Base-by-base conservation (phyloP, 2,329 filamentous ascomycete species). In the Cladosporium colombiae region DNA sequence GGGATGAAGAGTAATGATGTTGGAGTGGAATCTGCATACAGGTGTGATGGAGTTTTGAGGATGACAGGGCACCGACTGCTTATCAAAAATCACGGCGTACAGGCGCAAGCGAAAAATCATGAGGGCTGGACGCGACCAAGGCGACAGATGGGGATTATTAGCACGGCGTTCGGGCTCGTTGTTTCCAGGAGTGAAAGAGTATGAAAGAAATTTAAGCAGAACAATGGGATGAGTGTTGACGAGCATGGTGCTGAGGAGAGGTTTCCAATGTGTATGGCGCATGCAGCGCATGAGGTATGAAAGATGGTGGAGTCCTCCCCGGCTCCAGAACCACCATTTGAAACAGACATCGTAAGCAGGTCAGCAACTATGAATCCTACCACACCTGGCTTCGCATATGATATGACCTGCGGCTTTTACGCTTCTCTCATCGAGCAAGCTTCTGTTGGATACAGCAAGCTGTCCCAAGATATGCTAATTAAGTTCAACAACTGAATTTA, bases 1-100 rank as follows among this genome's bases (percentile, higher is more conserved):
- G 74, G 65, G 74, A 76, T 56, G 75, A 77, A 50, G 70, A 65
- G 65, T 37, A 52, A 53, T 40, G 61, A 60, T 3, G n/a, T n/a
- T 56, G 49, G 3, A 52, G 27, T 18, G 23, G 13, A 21, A 40
- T 4, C 25, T 50, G 29, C 18, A 35, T 18, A n/a, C n/a, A 14
- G 23, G 16, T 21, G 29, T 52, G 25, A 56, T 56, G 29, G 8
- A 7, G 23, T 29, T 6, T 23, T 23, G 40, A 25, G 23, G 37
- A 46, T 13, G 31, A 18, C 29, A 23, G 27, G 49, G 49, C 40
- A 52, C 25, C 40, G n/a, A 21, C 13, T 29, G 49, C 25, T 8
- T 31, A 31, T 56, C n/a, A 21, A 46, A 37, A 59, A 59, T n/a
- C 16, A 44, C 25, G 56, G 56, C 56, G 56, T 59, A 59, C 16